Evolutionary conservation across 2,329 filamentous ascomycete genomes (phyloP).

Genomic region (Colletotrichum coccodes): DNA sequence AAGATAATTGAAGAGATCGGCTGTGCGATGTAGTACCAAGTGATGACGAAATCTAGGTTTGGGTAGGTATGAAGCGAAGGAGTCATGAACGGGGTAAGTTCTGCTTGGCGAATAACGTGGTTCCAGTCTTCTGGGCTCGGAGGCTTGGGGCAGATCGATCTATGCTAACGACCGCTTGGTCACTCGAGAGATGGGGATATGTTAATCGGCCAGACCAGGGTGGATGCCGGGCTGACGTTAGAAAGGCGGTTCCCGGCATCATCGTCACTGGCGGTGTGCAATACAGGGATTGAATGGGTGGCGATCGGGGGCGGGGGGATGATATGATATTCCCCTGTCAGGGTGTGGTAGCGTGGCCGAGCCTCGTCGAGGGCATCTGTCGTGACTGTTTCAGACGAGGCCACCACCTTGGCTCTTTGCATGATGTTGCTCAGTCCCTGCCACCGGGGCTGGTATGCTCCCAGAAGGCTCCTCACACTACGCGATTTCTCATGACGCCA

Average conservation of each 20-base stretch:
- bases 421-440: not conserved
- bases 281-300: conserved; percentile 2
- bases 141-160: conserved; percentile 26
- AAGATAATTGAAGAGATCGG: not conserved
- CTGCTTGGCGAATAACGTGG: conserved; percentile 22
- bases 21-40: conserved; percentile 31
- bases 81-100: not conserved
- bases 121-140: conserved; percentile 21
- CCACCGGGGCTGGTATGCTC: not conserved
- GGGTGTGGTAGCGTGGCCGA: not conserved
- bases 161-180: conserved; percentile 8
- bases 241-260: conserved; percentile 14
- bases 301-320: not conserved
- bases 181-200: not conserved
- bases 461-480: not conserved
- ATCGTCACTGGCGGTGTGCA: conserved; percentile 16
- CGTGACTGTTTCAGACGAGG: conserved; percentile 22
- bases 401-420: conserved; percentile 21
- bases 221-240: not conserved
- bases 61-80: conserved; percentile 1
- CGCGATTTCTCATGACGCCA: conserved; percentile 9
- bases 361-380: conserved; percentile 3
- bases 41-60: not conserved
- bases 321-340: not conserved
- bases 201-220: not conserved